Conservation (phyloP, 2,329 filamentous ascomycete genomes). For the Pezicula neosporulosa region DNA sequence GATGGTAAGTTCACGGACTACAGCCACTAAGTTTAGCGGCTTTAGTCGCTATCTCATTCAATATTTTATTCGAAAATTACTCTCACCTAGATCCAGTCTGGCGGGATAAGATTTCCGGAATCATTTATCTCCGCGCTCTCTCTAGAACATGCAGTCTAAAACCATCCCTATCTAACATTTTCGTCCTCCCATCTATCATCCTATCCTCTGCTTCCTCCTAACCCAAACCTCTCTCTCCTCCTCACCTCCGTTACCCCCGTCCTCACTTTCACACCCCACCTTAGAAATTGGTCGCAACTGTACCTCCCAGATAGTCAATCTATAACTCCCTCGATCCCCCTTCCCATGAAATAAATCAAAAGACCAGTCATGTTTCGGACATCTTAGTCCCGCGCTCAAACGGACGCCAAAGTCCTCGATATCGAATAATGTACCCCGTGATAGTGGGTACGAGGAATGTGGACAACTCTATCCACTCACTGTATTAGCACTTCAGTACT, state of each 20-base stretch:
- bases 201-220: slow-evolving; percentile 17
- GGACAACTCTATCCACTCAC: slow-evolving; percentile 53
- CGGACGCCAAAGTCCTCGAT: slow-evolving; percentile 70
- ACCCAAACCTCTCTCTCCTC: slow-evolving; percentile 15
- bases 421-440: slow-evolving; percentile 59
- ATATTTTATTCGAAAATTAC: no score
- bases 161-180: no score
- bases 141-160: no score
- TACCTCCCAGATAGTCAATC: slow-evolving; percentile 60
- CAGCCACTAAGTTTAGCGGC: no score
- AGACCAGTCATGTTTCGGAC: slow-evolving; percentile 68
- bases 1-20: no score
- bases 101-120: no score
- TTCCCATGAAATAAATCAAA: slow-evolving; percentile 65
- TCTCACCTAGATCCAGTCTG: no score
- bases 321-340: slow-evolving; percentile 60
- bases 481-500: not conserved
- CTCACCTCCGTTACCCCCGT: not conserved
- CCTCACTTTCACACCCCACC: not conserved
- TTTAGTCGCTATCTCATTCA: no score
- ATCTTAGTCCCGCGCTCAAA: slow-evolving; percentile 59
- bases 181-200: slow-evolving; percentile 1
- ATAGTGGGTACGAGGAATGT: slow-evolving; percentile 64
- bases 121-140: no score
- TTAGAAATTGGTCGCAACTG: slow-evolving; percentile 39